Evolutionary conservation across 1,139 yeast genomes (phyloP).

Genomic region (Martiniozyma asiatica): DNA sequence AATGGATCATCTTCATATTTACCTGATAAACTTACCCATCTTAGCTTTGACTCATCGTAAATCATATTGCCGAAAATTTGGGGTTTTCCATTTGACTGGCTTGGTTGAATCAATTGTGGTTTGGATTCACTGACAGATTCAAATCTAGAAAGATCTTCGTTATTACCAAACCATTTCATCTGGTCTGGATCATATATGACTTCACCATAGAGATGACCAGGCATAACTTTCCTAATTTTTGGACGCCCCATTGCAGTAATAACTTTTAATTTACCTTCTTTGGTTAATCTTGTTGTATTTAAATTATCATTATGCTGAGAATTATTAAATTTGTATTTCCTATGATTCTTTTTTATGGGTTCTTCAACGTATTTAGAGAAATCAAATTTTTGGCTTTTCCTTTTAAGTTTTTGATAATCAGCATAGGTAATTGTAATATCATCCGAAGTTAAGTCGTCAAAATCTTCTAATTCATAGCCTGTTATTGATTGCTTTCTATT

Average conservation of each 20-base stretch:
- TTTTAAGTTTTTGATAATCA: slow-evolving; percentile 15
- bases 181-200: slow-evolving; percentile 42
- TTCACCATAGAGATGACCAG: slow-evolving; percentile 23
- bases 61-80: slow-evolving; percentile 37
- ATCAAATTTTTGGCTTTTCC: slow-evolving; percentile 17
- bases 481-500: not conserved
- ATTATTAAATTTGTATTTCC: not conserved
- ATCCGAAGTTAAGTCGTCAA: slow-evolving; percentile 16
- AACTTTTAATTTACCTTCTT: slow-evolving; percentile 20
- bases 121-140: slow-evolving; percentile 20
- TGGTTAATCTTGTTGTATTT: slow-evolving; percentile 13
- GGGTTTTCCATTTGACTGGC: slow-evolving; percentile 5
- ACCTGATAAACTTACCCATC: slow-evolving; percentile 34
- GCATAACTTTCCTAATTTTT: slow-evolving; percentile 15
- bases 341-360: slow-evolving; percentile 6
- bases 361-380: slow-evolving; percentile 18
- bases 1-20: slow-evolving; percentile 29
- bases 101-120: slow-evolving; percentile 14
- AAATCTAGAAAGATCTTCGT: slow-evolving; percentile 36
- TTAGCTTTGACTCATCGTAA: slow-evolving; percentile 40
- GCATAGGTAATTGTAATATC: slow-evolving; percentile 18
- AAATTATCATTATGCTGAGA: slow-evolving; percentile 1
- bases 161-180: slow-evolving; percentile 51
- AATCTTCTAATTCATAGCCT: slow-evolving; percentile 13
- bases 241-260: slow-evolving; percentile 18